Evolutionary conservation across 345 rosid species (phyloP).

Genomic region (rapeseed (Brassica napus)): DNA sequence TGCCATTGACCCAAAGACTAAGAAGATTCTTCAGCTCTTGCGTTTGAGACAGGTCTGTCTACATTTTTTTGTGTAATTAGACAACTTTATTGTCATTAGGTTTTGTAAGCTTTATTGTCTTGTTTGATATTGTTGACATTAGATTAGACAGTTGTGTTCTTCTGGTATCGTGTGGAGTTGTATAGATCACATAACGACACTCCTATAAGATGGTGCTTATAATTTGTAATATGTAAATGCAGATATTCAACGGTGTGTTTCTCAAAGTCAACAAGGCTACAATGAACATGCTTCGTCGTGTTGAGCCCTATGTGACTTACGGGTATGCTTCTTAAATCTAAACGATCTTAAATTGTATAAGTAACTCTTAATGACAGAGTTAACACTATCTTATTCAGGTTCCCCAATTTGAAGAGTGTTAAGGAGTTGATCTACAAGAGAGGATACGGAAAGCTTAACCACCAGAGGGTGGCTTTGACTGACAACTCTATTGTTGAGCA

Average conservation of each 20-base stretch:
- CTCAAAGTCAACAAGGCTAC: constrained; percentile 97
- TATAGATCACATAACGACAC: background rate
- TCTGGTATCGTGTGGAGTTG: background rate
- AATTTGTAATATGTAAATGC: background rate
- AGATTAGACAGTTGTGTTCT: background rate
- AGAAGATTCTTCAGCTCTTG: constrained; percentile 84
- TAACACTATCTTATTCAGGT: constrained; percentile 31
- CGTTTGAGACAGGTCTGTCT: constrained; percentile 80
- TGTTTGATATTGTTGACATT: background rate
- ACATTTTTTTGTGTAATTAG: background rate
- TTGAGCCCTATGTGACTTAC: constrained; percentile 90
- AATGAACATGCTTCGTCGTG: constrained; percentile 84
- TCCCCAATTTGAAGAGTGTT: constrained; percentile 91
- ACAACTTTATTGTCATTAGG: background rate
- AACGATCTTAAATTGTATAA: too few relatives aligned
- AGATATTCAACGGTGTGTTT: constrained; percentile 96
- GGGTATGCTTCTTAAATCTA: constrained; percentile 48
- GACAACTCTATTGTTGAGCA: constrained; percentile 79
- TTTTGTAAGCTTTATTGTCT: background rate
- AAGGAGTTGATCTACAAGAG: constrained; percentile 85
- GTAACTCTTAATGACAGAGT: too few relatives aligned
- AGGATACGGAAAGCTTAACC: constrained; percentile 83
- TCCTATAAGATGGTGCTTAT: background rate
- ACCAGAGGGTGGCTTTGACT: constrained; percentile 74
- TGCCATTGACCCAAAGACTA: constrained; percentile 83